Conservation (phyloP, 1,284 basidiomycete genomes). For the Ganoderma sp. region DNA sequence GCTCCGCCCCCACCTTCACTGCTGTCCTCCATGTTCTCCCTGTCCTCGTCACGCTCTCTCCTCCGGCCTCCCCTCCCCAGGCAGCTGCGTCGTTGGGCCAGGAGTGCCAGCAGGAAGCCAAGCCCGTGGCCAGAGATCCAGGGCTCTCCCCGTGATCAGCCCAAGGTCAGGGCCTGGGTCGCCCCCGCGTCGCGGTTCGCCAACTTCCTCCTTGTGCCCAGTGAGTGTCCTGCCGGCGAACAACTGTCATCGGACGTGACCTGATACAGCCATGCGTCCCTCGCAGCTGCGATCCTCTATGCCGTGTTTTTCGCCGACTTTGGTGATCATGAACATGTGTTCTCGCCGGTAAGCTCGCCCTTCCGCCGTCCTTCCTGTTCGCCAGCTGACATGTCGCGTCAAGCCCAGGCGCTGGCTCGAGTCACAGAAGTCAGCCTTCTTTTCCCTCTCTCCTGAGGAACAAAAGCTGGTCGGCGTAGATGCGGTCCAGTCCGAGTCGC, state of each 20-base stretch:
- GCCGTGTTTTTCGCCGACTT: constrained; percentile 69
- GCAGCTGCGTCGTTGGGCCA: constrained; percentile 1
- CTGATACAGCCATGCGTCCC: neutral
- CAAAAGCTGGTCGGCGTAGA: constrained; percentile 35
- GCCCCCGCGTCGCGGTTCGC: constrained; percentile 34
- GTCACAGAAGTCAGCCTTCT: constrained; percentile 43
- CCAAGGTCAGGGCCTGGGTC: constrained; percentile 33
- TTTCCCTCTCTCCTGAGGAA: constrained; percentile 44
- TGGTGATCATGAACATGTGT: constrained; percentile 72
- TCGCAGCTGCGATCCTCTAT: constrained; percentile 57
- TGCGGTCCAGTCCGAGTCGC: constrained; percentile 18
- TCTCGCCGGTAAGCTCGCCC: constrained; percentile 61
- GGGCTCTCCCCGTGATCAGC: constrained; percentile 16
- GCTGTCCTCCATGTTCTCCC: constrained; percentile 23
- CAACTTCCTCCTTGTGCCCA: constrained; percentile 39
- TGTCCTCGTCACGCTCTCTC: constrained; percentile 10
- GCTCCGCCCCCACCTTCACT: constrained; percentile 11
- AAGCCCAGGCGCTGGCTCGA: constrained; percentile 45
- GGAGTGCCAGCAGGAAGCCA: constrained; percentile 28
- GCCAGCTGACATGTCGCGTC: constrained; percentile 15
- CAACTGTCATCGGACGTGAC: constrained; percentile 4
- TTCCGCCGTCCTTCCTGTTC: constrained; percentile 4
- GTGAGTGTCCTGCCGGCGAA: constrained; percentile 25
- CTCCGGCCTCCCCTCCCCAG: neutral
- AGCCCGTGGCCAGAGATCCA: constrained; percentile 32